Percentiles rank a stretch among this genome's conserved stretches.
These are phyloP conservation scores for Sphaerulina musiva DNA, from an alignment of 2,329 filamentous ascomycete species.

Conservation along the genomic window DNA sequence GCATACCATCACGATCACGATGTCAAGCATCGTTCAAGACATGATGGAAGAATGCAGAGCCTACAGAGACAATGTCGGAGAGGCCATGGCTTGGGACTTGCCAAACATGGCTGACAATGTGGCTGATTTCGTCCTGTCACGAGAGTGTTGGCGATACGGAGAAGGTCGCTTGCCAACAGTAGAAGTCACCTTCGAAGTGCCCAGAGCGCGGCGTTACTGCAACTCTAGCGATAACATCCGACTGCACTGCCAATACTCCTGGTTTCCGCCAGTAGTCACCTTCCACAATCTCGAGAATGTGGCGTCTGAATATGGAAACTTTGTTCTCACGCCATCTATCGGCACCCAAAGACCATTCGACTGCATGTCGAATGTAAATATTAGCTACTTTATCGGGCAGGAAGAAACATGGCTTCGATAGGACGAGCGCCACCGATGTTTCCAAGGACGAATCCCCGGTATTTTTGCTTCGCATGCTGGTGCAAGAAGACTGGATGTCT, in stretches of 20 bases:
- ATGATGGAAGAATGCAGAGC: slow-evolving; percentile 15
- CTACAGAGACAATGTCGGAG: not conserved
- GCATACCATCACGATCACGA: slow-evolving; percentile 21
- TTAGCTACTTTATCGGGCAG: slow-evolving; percentile 19
- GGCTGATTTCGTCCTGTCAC: slow-evolving; percentile 18
- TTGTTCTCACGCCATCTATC: slow-evolving; percentile 16
- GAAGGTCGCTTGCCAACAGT: slow-evolving; percentile 13
- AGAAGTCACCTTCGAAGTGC: slow-evolving; percentile 19
- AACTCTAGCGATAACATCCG: slow-evolving; percentile 5
- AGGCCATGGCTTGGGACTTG: not conserved
- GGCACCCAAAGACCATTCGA: slow-evolving; percentile 6
- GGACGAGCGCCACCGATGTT: slow-evolving; percentile 14
- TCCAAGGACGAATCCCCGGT: slow-evolving; percentile 19
- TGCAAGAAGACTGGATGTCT: slow-evolving; percentile 20
- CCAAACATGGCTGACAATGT: slow-evolving; percentile 9
- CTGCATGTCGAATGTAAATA: slow-evolving; percentile 6
- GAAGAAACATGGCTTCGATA: slow-evolving; percentile 18
- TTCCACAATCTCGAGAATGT: slow-evolving; percentile 22
- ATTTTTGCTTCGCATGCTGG: slow-evolving; percentile 17
- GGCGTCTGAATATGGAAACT: slow-evolving; percentile 16
- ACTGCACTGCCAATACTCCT: slow-evolving; percentile 19
- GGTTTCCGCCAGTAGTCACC: slow-evolving; percentile 18
- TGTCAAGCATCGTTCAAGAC: slow-evolving; percentile 21
- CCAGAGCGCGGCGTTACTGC: not conserved
- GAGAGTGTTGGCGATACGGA: slow-evolving; percentile 22